Evolutionary conservation across 768 basidiomycete genomes (phyloP), one percentile per base, ranked within the genome.

Genomic region (Collybia nuda): DNA sequence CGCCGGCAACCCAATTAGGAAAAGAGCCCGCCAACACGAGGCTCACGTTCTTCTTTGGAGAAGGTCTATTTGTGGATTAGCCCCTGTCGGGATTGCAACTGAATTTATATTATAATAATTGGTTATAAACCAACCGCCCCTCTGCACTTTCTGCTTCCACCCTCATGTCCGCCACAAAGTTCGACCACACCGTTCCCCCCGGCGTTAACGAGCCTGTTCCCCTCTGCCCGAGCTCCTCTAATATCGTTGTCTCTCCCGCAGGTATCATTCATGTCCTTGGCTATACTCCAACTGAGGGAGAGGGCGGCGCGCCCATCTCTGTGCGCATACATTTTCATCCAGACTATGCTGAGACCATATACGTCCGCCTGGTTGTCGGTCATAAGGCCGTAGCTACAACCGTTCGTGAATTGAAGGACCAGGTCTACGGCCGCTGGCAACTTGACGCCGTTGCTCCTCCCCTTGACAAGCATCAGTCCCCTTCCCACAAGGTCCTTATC

Each of bases 311-410:
- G 0, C 81, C 78, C 44, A 79, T 93, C 61, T 74, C 80, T 29
- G 82, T 88, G 55, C 75, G 78, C 56, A 78, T 85, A 48, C 78
- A 81, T 56, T 85, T 87, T 66, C 72, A 71, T 56, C 75, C 74
- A 53, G 71, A 71, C 12, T 67, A 68, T 24, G 71, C 77, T 8
- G 79, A 81, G 48, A 66, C 75, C 5, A 76, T 88, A 32, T 83
- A 77, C 52, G 79, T 92, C 19, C 82, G 91, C 45, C 81, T 93
- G 55, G 82, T 92, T 57, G 74, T 93, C 55, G 90, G 86, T 24
- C 66, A 74, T 52, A 82, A 79, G 54, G 80, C 89, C 2, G 76
- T 93, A 21, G 73, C 74, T 28, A 93, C 91, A 0, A 77, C 77
- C 11, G 86, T 93, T 23, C 73, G 74, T 39, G 76, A 80, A 57